Percentiles rank a stretch among this genome's conserved stretches.
Evolutionary conservation across 768 basidiomycete species (phyloP).

Genomic region (Pisolithus sp.): DNA sequence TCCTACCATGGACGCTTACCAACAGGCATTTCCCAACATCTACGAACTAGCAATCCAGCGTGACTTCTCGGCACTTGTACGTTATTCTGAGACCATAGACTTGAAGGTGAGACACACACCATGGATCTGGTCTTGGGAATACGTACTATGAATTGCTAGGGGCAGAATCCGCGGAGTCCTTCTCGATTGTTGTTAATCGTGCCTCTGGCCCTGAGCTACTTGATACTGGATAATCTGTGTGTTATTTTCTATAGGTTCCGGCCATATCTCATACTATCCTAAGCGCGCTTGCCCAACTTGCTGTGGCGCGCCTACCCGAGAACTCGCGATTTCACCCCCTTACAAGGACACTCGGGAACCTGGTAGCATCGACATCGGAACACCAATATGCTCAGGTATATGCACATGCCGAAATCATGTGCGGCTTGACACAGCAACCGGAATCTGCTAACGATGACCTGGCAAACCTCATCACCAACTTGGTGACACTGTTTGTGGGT

Average conservation of each 20-base stretch:
- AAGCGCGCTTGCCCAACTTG: conserved; percentile 57
- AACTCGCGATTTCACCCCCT: conserved; percentile 39
- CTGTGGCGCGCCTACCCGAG: conserved; percentile 49
- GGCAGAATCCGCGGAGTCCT: conserved; percentile 32
- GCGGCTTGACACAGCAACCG: conserved; percentile 34
- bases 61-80: conserved; percentile 38
- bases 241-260: conserved; percentile 17
- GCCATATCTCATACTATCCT: neutral
- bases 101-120: conserved; percentile 38
- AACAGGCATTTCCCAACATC: conserved; percentile 38
- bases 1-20: conserved; percentile 32
- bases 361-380: conserved; percentile 47
- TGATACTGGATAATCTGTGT: conserved; percentile 59
- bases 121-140: neutral
- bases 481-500: conserved; percentile 52
- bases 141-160: conserved; percentile 19
- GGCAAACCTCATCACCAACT: conserved; percentile 35
- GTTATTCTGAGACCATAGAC: conserved; percentile 47
- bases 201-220: conserved; percentile 59
- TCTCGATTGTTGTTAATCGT: conserved; percentile 47
- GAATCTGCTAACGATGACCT: conserved; percentile 44
- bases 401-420: conserved; percentile 37
- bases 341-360: conserved; percentile 37
- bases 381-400: conserved; percentile 55
- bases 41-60: conserved; percentile 38